Conservation (phyloP, 768 basidiomycete species). For the Lentinus brumalis region DNA sequence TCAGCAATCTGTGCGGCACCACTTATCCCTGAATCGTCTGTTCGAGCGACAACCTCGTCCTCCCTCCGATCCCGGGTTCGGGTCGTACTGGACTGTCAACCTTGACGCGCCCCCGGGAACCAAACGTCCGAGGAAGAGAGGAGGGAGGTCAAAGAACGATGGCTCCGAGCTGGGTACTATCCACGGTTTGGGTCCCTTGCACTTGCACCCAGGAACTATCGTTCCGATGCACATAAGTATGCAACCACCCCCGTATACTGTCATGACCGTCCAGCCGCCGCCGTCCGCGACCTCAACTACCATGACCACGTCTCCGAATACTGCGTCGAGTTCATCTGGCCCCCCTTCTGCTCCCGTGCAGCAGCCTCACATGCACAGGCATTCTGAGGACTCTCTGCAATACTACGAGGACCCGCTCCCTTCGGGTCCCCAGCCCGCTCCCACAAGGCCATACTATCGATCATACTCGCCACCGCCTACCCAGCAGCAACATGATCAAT, state of each 20-base stretch:
- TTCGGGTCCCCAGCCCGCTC: background rate
- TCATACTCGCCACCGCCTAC: background rate
- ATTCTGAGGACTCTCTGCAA: background rate
- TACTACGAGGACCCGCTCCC: background rate
- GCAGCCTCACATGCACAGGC: background rate
- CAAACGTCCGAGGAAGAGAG: slow-evolving; percentile 82
- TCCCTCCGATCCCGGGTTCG: slow-evolving; percentile 83
- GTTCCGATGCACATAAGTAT: slow-evolving; percentile 5
- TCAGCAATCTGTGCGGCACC: slow-evolving; percentile 87
- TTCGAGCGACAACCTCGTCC: slow-evolving; percentile 84
- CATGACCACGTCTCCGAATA: slow-evolving; percentile 8
- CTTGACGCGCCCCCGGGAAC: slow-evolving; percentile 82
- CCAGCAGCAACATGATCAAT: slow-evolving; percentile 2
- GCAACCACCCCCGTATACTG: slow-evolving; percentile 3
- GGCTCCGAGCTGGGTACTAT: slow-evolving; percentile 7
- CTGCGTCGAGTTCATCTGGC: slow-evolving; percentile 10
- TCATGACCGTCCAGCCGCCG: slow-evolving; percentile 3
- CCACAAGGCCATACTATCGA: background rate
- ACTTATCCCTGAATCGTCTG: slow-evolving; percentile 77
- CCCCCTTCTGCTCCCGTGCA: slow-evolving; percentile 13
- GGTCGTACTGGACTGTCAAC: slow-evolving; percentile 91
- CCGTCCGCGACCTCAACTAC: slow-evolving; percentile 14
- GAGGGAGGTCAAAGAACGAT: slow-evolving; percentile 52
- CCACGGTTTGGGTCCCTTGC: slow-evolving; percentile 7
- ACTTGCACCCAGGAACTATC: background rate